Conservation (phyloP, 2,329 filamentous ascomycete species). For the Penicillium griseofulvum region DNA sequence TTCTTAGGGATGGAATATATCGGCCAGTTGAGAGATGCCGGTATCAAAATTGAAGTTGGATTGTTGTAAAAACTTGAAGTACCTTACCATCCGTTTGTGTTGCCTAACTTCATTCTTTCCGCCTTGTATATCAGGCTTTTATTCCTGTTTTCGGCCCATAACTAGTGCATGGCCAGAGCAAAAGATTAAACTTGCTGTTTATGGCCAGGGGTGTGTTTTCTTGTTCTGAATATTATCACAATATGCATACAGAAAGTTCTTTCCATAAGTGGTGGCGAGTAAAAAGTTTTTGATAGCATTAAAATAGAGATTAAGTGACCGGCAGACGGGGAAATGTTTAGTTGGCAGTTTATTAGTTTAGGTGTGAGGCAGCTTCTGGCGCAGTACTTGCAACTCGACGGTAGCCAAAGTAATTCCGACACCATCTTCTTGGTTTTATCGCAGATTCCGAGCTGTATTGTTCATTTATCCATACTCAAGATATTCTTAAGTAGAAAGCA, state of each 20-base stretch:
- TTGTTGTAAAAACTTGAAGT: background rate
- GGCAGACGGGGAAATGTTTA: background rate
- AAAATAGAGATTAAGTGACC: background rate
- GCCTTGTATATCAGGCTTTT: background rate
- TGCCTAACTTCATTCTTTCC: background rate
- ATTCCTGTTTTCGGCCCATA: background rate
- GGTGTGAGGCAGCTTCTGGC: background rate
- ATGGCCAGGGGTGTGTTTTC: too few species aligned
- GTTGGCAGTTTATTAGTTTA: background rate
- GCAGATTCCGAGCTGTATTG: background rate
- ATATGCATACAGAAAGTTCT: background rate
- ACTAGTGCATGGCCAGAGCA: too few species aligned
- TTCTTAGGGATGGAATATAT: background rate
- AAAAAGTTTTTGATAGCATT: background rate
- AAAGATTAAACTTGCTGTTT: too few species aligned
- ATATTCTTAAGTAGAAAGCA: too few species aligned
- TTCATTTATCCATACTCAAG: too few species aligned
- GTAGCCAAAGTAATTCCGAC: background rate
- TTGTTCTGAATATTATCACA: too few species aligned
- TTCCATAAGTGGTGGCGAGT: background rate
- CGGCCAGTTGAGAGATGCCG: background rate
- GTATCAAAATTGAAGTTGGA: background rate
- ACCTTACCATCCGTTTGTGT: background rate
- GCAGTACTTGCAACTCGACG: background rate
- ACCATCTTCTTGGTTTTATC: background rate